Evolutionary conservation across 768 basidiomycete genomes (phyloP), one percentile per base, ranked within the genome.

Genomic region (Pleurotus platypus): DNA sequence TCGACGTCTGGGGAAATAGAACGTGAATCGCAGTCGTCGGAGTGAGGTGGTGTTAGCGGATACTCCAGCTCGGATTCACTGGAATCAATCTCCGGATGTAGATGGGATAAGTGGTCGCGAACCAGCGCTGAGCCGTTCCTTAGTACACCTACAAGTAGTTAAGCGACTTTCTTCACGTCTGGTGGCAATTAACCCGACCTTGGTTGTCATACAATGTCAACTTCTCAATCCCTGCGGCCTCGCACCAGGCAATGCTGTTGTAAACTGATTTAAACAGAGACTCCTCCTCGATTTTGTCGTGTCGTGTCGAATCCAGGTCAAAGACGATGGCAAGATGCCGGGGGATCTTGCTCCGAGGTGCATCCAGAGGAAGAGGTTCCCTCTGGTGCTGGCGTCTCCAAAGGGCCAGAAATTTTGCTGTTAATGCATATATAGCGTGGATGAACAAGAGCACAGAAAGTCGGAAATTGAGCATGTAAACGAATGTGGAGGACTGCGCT

Each of bases 11-110:
- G 86, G 2, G 86, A 86, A 22, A 84, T 71, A 26, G 85, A 76
- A 57, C 84, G 76, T 9, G 89, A 89, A 22, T 80, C 82, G 22
- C 87, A 83, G 63, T 78, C 79, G 66, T 90, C 89, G 6, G 90
- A 92, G 15, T 80, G 72, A 2, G 90, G 90, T n/a, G 90, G 90
- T 0, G 90, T 92, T 45, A 83, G 73, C 40, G 90, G 90, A 67
- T 85, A 90, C 63, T 84, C 81, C 2, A 80, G 68, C 56, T 89
- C 87, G 16, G 82, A 81, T 56, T 79, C 80, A 55, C 74, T 73
- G 16, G 71, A 72, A 27, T 77, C 70, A 55, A 60, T 61, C 27
- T 38, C 63, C 47, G 35, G 49, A 26, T 54, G 62, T 55, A 67
- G 69, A 53, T 62, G 57, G 46, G 55, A 71, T 65, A 49, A 63